Percentiles rank a stretch among this genome's conserved stretches.
These are phyloP conservation scores for Pelargonium citronellum DNA, from an alignment of 441 rosid genomes.

Conservation along the genomic window DNA sequence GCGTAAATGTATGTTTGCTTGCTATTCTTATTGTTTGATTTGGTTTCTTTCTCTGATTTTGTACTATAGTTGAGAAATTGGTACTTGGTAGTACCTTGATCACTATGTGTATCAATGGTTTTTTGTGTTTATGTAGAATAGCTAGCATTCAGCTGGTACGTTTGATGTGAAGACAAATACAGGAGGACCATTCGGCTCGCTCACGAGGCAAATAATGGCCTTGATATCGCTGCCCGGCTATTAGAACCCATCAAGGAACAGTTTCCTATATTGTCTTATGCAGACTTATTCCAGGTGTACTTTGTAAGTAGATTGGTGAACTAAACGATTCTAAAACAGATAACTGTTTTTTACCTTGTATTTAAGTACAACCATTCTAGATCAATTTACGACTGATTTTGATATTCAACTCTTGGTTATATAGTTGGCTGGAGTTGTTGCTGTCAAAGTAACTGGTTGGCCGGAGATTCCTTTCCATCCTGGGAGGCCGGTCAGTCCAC, in stretches of 20 bases:
- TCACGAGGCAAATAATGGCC: constrained; percentile 50
- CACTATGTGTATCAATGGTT: not conserved
- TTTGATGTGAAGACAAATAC: constrained; percentile 44
- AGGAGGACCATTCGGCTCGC: constrained; percentile 55
- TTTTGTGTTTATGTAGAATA: constrained; percentile 10
- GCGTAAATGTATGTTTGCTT: constrained; percentile 30
- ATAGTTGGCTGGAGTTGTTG: constrained; percentile 61
- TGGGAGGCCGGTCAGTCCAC: constrained; percentile 44
- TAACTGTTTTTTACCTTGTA: not conserved
- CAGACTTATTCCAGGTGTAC: constrained; percentile 46
- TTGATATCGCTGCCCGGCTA: constrained; percentile 43
- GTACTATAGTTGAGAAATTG: not conserved
- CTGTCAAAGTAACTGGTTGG: constrained; percentile 68
- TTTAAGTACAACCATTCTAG: not conserved
- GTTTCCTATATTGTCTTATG: constrained; percentile 43
- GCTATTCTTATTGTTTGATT: not conserved
- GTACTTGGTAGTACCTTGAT: not conserved
- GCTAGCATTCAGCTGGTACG: constrained; percentile 63
- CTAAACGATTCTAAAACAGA: not conserved
- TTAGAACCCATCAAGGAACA: constrained; percentile 43
- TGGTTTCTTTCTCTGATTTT: not conserved
- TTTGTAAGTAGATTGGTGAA: not conserved
- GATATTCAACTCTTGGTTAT: not conserved
- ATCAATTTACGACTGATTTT: not conserved
- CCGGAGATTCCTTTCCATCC: constrained; percentile 77